Base-by-base conservation (phyloP, 2,329 filamentous ascomycete genomes). In the Ophiosphaerella narmari region DNA sequence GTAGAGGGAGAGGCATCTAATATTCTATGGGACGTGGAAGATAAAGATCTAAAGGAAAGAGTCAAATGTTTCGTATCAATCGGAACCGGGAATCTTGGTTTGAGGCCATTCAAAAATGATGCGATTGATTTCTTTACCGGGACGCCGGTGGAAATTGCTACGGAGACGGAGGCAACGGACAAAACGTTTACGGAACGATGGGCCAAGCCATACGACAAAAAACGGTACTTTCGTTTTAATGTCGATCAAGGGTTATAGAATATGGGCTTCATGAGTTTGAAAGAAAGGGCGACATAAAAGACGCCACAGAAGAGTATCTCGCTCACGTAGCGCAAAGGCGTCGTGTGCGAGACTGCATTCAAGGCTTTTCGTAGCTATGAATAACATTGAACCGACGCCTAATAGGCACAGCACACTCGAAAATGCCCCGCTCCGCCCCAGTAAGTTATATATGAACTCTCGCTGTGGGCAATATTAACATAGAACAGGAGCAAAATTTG, bases 1-100 rank as follows among this genome's bases (percentile, higher is more conserved):
- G 55, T 79, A 1, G 75, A 70, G 69, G 67, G 65, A 12, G 68
- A 80, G 53, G 34, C 57, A 5, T 37, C 39, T 1, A 44, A 56
- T n/a, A 46, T 59, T 40, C 2, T 21, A 21, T 52, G 50, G 50
- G 37, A 50, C 33, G 8, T 33, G 9, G 43, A 29, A 0, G 42
- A 5, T 9, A 45, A 36, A 3, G 38, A 52, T 13, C 35, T 54
- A 11, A 45, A 50, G 13, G 47, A 43, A 13, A 42, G 45, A 2
- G 47, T 56, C 5, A 52, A 55, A 5, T 21, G 18, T 21, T 21
- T 58, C 14, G 21, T 58, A 8, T 53, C 48, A 1, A 39, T 58
- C 13, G 55, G 55, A 5, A 59, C 56, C 0, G 56, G 53, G 1
- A 21, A 45, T 8, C 45, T 37, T 18, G 48, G 45, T n/a, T 39